phyloP scores from a whole-genome alignment of 495 filamentous ascomycete species.

The Aspergillus nanangensis region DNA sequence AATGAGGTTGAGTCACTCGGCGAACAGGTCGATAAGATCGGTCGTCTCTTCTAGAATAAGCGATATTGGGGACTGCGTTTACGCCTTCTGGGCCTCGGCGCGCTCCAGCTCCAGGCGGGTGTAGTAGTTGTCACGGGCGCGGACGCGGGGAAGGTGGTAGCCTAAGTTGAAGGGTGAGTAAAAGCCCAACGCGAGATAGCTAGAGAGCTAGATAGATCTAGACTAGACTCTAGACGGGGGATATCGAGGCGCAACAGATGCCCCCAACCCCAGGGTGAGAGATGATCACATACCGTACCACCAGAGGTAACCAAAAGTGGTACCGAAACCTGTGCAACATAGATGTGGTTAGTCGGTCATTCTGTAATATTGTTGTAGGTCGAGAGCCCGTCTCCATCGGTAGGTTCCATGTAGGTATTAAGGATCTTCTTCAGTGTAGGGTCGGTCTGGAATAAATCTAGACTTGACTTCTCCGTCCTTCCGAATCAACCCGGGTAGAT shows the following conservation, averaged over 20 bases:
- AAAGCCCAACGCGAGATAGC: neutral
- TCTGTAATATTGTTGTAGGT: neutral
- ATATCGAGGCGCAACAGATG: too few relatives aligned
- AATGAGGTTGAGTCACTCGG: neutral
- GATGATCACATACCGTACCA: conserved; percentile 81
- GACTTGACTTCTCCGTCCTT: neutral
- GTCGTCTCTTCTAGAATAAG: conserved; percentile 5
- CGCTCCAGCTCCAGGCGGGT: conserved; percentile 69
- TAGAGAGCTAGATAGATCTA: neutral
- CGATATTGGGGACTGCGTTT: conserved; percentile 21
- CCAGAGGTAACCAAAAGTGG: conserved; percentile 67
- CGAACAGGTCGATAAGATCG: conserved; percentile 2
- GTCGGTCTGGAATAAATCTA: neutral
- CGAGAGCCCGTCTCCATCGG: neutral
- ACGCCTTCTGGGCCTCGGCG: conserved; percentile 38
- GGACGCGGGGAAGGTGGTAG: conserved; percentile 74
- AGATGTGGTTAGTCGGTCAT: conserved; percentile 5
- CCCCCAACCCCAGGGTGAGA: too few relatives aligned
- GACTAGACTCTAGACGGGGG: too few relatives aligned
- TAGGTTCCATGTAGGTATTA: neutral
- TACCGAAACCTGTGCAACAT: conserved; percentile 54
- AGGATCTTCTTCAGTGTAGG: neutral
- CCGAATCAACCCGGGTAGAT: neutral
- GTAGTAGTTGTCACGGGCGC: conserved; percentile 72
- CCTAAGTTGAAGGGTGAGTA: conserved; percentile 38